Evolutionary conservation across 2,329 filamentous ascomycete genomes (phyloP), one percentile per base, ranked within the genome.

Genomic region (Neofusicoccum umdonicola): DNA sequence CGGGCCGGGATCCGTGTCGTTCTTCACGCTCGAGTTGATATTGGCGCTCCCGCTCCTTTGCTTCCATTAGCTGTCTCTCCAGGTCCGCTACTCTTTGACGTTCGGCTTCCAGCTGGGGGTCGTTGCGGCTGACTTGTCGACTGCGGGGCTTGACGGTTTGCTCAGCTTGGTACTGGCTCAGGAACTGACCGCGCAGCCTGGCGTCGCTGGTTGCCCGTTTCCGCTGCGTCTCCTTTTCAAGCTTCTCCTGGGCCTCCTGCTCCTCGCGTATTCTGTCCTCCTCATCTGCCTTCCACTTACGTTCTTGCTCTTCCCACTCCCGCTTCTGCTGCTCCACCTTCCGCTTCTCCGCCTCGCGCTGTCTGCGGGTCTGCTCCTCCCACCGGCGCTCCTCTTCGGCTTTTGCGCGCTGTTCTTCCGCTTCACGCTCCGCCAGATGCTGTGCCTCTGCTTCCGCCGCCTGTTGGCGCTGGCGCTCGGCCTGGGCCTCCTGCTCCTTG

Each of bases 151-250:
- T 73, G 57, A 69, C 71, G 19, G 11, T 39, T 73, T 90, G 87
- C 69, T 92, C 88, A 19, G 89, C 87, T 74, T 92, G 90, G 74
- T 97, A 96, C 73, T 97, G 90, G 72, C 91, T 94, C 58, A 96
- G 84, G 70, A 89, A 93, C 73, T 97, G 93, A 2, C 93, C 93
- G 66, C 88, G 89, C 22, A 97, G 82, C 67, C 88, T 86, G 42
- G 84, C 83, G 70, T 93, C 88, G 71, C 86, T 89, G 67, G 80
- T 81, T 27, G 81, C 83, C 66, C 86, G 84, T 64, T 86, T 82
- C 65, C 85, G 83, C 70, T 83, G 83, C 54, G 90, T 85, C 72
- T 94, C 90, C 65, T 88, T 83, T 56, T 86, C 85, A 37, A 93
- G 76, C 45, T 84, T 84, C 11, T 86, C 85, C 71, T 93, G 89